Evolutionary conservation across 352 stramenopile species (phyloP), one percentile per base, ranked within the genome.

Genomic region (Nothophytophthora sp.): DNA sequence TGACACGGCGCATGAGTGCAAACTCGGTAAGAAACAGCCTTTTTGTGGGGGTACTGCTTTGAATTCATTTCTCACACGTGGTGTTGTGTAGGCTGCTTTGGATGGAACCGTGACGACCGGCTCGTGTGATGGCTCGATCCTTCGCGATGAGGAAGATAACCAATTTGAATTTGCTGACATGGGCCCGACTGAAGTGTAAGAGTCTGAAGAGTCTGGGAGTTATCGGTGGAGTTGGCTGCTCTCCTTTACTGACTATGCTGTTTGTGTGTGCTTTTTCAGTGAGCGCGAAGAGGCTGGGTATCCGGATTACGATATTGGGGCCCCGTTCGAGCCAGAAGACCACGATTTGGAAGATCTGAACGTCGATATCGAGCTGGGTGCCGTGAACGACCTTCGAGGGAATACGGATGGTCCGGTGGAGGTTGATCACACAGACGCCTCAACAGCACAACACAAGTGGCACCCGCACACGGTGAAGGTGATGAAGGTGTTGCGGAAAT

Each of bases 381-480:
- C 84, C 2, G 81, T 89, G 23, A 92, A 90, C 46, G 80, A 95
- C 36, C 54, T 92, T 29, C 80, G 86, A 49, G 77, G 70, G 23
- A 86, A 88, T 60, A 67, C 76, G 20, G 72, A 82, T 34, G 61
- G 72, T 5, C 44, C 35, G 4, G 63, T 67, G 22, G 55, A 76
- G 3, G 5, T 51, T 15, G 52, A 63, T 16, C 55, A 74, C 36
- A 22, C 75, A 24, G 73, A 55, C 20, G 71, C 55, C 9, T 80
- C 76, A 0, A 83, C 74, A 1, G 83, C 77, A 5, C 80, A 91
- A 39, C 88, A 98, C 72, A 98, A 99, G 60, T 99, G 96, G 96
- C 96, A 99, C 73, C 97, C 96, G 29, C 95, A 99, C 68, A 99
- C 96, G 1, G 82, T 98, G 45, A 97, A 98, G 60, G 96, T 99